Base-by-base conservation (phyloP, 164 flowering plant genomes). In the Vitis cinerea region DNA sequence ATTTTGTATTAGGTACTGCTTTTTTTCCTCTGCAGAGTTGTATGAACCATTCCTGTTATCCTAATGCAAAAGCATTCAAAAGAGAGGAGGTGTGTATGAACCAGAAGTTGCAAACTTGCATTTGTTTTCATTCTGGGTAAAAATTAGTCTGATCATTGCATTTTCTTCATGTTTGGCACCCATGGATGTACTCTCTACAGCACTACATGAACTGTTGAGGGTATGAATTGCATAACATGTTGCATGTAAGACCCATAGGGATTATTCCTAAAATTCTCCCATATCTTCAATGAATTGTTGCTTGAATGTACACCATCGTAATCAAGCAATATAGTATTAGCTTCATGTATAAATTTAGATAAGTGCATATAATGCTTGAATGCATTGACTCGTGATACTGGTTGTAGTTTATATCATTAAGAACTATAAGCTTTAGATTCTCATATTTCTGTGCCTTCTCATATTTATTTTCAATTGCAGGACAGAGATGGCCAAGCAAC, bases 1-100 rank as follows among this genome's bases (percentile, higher is more conserved):
- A 17, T 71, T 49, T 66, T 69, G 37, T 75, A 12, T 63, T 65
- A 95, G 99, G 99, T 58, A 88, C 97, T 48, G 98, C 97, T 30
- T 96, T 96, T 78, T 96, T 77, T 68, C 95, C 99, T 31, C 53
- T 96, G 66, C 98, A 96, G 70, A 93, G 98, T 77, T 96, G 99
- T 68, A 93, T 96, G 90, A 96, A 96, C 74, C 98, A 96, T 78
- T 93, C 97, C 5, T 96, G 99, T 65, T 66, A 69, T 76, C 99
- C 99, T 55, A 93, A 92, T 83, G 93, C 99, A 14, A 90, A 84
- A 76, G 99, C 99, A 55, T 96, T 92, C 77, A 96, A 96, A 77
- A 85, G 99, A 83, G 98, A 93, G 49, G 93, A 93, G 92, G 99
- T 93, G 87, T 52, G 74, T 47, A 12, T 23, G 7, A n/a, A 44